Base-by-base conservation (phyloP, 768 basidiomycete genomes). In the Suillus lakei region DNA sequence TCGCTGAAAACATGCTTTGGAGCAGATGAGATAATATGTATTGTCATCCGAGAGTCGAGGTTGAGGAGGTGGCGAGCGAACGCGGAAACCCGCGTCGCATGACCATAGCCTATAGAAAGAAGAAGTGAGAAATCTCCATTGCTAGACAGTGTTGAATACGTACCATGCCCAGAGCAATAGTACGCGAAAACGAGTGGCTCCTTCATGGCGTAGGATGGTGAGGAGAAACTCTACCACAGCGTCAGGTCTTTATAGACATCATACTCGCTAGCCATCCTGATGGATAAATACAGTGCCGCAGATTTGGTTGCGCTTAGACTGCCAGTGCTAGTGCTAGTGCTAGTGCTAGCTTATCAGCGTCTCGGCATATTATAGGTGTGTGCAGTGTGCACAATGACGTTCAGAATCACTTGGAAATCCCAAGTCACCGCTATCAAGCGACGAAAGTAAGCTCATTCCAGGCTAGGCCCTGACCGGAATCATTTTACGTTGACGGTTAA, bases 61-160 rank as follows among this genome's bases (percentile, higher is more conserved):
- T 76, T 79, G 26, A 90, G 79, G 21, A 94, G 81, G 68, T 88
- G 85, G 54, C 81, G 76, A 4, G 89, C 82, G 67, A 93, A 87
- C 1, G 92, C 92, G 18, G 91, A 91, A 18, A 93, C 92, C 43
- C 92, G 86, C 4, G 92, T 94, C 10, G 91, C 92, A 72, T 93
- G 92, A n/a, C 91, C 90, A 63, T 90, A 92, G n/a, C 90, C 89
- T 91, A 68, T n/a, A 28, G 58, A 21, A 39, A 18, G 16, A 34
- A 39, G 39, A 28, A n/a, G 44, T 43, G 23, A 41, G 44, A 63
- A 7, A 66, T 26, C 48, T 63, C 21, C 18, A 9, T 67, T 51
- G 38, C 44, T 63, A 28, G 30, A 63, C 10, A 16, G 54, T 26
- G 23, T 48, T 30, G 43, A 36, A 68, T 43, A 68, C 85, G 64